Evolutionary conservation across 306 rosid genomes (phyloP).

Genomic region (Mucuna pruriens): DNA sequence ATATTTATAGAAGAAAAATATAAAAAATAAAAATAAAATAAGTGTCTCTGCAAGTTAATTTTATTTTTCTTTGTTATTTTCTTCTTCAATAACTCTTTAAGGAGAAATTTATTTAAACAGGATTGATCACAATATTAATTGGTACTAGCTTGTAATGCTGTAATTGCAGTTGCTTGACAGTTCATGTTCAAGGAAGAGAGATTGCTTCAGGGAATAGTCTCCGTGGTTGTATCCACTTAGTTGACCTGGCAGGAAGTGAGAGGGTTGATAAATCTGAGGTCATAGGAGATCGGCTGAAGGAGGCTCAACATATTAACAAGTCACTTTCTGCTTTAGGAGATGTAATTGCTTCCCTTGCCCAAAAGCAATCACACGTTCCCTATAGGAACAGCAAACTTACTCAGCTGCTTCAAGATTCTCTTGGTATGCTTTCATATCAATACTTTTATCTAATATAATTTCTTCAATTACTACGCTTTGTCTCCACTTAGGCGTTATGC

Average conservation of each 20-base stretch:
- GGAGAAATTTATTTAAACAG: no score
- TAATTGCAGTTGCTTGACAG: constrained; percentile 87
- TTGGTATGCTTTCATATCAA: constrained; percentile 55
- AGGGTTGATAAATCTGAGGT: constrained; percentile 96
- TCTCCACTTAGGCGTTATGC: constrained; percentile 1
- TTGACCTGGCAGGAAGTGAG: constrained; percentile 98
- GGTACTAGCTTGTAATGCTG: constrained; percentile 37
- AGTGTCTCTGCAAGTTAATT: no score
- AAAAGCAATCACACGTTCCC: constrained; percentile 84
- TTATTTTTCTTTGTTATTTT: no score
- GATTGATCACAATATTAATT: constrained; percentile 17
- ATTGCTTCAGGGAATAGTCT: constrained; percentile 62
- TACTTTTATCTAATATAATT: background rate
- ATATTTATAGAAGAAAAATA: no score
- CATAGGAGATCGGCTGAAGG: constrained; percentile 85
- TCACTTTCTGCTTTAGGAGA: constrained; percentile 97
- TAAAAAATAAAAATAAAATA: no score
- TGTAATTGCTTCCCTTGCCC: constrained; percentile 90
- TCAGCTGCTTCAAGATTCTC: constrained; percentile 93
- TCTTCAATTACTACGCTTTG: background rate
- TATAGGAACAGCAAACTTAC: constrained; percentile 95
- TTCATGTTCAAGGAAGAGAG: constrained; percentile 90
- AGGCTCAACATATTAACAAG: constrained; percentile 95
- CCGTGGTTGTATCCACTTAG: constrained; percentile 92
- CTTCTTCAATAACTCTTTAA: no score